phyloP scores from a whole-genome alignment of 2,329 filamentous ascomycete genomes.

The Arachnomyces sp. region DNA sequence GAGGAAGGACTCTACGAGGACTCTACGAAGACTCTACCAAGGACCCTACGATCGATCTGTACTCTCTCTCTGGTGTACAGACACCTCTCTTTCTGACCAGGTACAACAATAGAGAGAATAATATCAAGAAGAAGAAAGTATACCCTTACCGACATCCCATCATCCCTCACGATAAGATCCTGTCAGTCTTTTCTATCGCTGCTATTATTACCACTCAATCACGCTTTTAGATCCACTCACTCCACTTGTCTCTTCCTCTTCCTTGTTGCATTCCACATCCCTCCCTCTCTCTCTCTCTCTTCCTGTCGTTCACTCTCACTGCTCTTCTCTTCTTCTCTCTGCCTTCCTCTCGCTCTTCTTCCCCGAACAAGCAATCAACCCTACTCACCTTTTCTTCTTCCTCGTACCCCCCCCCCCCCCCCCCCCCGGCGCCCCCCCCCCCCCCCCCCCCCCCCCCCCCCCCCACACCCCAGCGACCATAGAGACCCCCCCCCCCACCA shows the following conservation, averaged over 20 bases:
- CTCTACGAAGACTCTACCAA: too few relatives aligned
- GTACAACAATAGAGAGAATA: too few relatives aligned
- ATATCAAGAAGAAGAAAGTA: too few relatives aligned
- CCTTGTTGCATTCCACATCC: background rate
- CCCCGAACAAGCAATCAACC: constrained; percentile 5
- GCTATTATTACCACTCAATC: too few relatives aligned
- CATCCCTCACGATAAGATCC: too few relatives aligned
- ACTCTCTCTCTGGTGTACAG: too few relatives aligned
- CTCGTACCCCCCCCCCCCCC: background rate
- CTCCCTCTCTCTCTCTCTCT: constrained; percentile 6
- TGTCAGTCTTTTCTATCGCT: too few relatives aligned
- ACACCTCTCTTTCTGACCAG: too few relatives aligned
- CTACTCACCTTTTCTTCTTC: background rate
- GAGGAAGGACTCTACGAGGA: too few relatives aligned
- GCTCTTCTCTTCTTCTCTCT: constrained; percentile 9
- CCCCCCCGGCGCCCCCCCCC: background rate
- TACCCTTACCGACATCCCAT: too few relatives aligned
- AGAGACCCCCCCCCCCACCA: background rate
- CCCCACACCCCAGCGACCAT: constrained; percentile 1
- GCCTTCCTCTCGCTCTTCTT: constrained; percentile 3
- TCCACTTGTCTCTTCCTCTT: constrained; percentile 1
- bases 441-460: background rate
- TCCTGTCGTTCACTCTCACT: constrained; percentile 11
- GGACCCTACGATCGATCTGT: too few relatives aligned
- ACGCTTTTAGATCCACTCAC: too few relatives aligned